phyloP scores from a whole-genome alignment of 495 filamentous ascomycete genomes.

The Talaromyces borbonicus region DNA sequence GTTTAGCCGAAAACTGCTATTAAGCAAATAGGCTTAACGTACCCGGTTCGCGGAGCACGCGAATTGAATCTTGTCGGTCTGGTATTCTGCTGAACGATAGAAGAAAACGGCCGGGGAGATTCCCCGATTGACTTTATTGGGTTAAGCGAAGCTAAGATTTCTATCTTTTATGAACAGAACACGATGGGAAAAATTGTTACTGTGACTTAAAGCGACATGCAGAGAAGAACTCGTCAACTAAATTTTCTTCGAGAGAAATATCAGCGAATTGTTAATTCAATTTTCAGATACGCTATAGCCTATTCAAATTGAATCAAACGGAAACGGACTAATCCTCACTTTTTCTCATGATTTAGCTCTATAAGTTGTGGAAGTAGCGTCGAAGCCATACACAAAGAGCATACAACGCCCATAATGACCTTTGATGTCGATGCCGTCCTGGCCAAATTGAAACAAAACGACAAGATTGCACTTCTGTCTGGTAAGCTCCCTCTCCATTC shows the following conservation, averaged over 20 bases:
- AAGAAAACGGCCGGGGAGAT: neutral
- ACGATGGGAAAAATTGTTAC: neutral
- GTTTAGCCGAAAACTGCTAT: neutral
- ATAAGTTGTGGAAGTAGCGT: neutral
- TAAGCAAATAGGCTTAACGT: neutral
- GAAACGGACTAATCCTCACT: too few relatives aligned
- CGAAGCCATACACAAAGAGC: neutral
- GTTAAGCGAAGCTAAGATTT: neutral
- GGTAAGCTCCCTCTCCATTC: slow-evolving; percentile 9
- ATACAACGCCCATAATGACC: neutral
- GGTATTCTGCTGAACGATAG: neutral
- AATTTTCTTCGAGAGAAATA: neutral
- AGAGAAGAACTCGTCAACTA: neutral
- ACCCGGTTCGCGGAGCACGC: neutral
- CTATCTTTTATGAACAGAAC: neutral
- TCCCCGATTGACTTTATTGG: neutral
- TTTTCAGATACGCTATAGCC: too few relatives aligned
- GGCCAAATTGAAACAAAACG: slow-evolving; percentile 16
- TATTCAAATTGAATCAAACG: too few relatives aligned
- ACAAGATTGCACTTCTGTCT: slow-evolving; percentile 24
- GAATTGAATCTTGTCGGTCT: neutral
- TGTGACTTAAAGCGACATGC: neutral
- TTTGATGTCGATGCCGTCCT: slow-evolving; percentile 25
- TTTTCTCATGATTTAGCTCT: neutral
- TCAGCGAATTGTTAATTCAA: neutral